Evolutionary conservation across 805 yeast genomes (phyloP).

Genomic region (Sugiyamaella qingdaonensis): DNA sequence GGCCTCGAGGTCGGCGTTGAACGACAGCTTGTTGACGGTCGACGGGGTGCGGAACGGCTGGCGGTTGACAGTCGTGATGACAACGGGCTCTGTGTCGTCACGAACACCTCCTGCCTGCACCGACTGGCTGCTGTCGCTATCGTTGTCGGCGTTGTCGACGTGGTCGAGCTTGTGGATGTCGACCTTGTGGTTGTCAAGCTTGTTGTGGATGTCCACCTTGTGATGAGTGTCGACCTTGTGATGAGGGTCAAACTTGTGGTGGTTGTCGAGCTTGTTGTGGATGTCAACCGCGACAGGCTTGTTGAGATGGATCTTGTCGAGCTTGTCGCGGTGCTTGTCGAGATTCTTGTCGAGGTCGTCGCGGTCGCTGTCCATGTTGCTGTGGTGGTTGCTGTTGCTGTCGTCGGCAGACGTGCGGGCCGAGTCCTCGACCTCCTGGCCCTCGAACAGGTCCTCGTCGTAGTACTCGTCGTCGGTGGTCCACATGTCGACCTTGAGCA

Average conservation of each 20-base stretch:
- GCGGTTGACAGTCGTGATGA: slow-evolving; percentile 27
- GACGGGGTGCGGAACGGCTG: slow-evolving; percentile 34
- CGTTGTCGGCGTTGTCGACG: background rate
- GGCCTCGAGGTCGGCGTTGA: background rate
- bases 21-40: slow-evolving; percentile 11
- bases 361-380: background rate
- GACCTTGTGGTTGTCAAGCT: background rate
- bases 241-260: background rate
- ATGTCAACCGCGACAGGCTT: background rate
- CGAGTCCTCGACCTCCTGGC: slow-evolving; percentile 24
- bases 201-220: background rate
- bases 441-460: slow-evolving; percentile 41
- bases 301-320: background rate
- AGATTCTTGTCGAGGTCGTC: background rate
- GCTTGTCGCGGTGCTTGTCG: background rate
- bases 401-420: slow-evolving; percentile 6
- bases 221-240: background rate
- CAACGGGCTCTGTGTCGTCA: slow-evolving; percentile 12
- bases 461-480: slow-evolving; percentile 77
- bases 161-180: background rate
- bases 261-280: background rate
- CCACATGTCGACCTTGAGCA: slow-evolving; percentile 57
- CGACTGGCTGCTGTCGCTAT: no score
- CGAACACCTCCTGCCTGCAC: background rate
- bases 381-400: background rate